Conservation (phyloP, 1,139 yeast species). For the Debaryomyces subglobosus region DNA sequence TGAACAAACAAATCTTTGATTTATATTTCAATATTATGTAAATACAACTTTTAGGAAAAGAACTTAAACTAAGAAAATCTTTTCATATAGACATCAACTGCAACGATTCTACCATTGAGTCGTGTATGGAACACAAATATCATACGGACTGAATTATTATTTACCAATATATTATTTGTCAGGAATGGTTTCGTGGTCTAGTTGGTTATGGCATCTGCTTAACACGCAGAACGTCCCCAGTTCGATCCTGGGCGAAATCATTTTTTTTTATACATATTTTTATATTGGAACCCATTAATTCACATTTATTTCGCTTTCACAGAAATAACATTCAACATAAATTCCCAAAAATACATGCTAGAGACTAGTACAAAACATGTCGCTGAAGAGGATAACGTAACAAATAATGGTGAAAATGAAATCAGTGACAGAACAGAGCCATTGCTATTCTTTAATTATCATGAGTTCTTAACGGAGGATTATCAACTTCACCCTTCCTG, state of each 20-base stretch:
- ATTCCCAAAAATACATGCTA: slow-evolving; percentile 10
- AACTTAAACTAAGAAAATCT: neutral
- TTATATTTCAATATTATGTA: neutral
- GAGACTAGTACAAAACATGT: slow-evolving; percentile 19
- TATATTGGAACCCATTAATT: neutral
- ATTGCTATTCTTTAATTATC: slow-evolving; percentile 62
- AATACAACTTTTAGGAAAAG: neutral
- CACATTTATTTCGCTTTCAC: neutral
- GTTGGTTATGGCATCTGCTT: slow-evolving; percentile 99
- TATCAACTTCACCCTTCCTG: slow-evolving; percentile 18
- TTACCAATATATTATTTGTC: neutral
- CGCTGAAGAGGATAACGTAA: slow-evolving; percentile 2
- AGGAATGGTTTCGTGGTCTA: slow-evolving; percentile 74
- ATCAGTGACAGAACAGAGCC: slow-evolving; percentile 9
- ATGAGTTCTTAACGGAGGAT: slow-evolving; percentile 52
- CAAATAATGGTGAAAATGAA: neutral
- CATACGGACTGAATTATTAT: neutral
- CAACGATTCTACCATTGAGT: neutral
- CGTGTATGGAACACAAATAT: neutral
- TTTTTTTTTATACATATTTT: neutral
- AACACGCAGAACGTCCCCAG: slow-evolving; percentile 99
- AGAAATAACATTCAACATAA: neutral
- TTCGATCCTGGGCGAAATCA: slow-evolving; percentile 36
- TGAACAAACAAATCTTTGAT: neutral
- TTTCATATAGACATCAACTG: slow-evolving; percentile 1